phyloP scores from a whole-genome alignment of 2,329 filamentous ascomycete species.

The Penicillium sp. region DNA sequence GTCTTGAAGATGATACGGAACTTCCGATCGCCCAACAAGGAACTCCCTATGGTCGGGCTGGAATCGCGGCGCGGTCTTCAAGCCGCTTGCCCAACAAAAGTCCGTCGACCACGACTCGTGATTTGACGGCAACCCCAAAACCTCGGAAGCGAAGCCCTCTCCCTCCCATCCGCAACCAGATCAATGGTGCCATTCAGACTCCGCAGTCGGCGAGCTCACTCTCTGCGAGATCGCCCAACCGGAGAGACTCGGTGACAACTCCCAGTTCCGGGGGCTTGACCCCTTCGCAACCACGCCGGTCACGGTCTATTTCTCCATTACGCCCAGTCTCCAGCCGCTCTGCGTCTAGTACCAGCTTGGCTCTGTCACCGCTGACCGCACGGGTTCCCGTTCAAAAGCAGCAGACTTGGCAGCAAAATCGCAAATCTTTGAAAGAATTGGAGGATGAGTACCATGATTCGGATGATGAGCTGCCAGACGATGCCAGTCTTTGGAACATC shows the following conservation, averaged over 20 bases:
- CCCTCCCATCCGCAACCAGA: constrained; percentile 23
- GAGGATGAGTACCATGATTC: constrained; percentile 49
- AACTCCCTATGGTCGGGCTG: constrained; percentile 27
- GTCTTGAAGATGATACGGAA: constrained; percentile 64
- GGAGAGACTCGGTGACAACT: constrained; percentile 19
- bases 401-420: constrained; percentile 40
- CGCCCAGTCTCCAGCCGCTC: constrained; percentile 23
- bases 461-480: constrained; percentile 47
- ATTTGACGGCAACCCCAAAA: constrained; percentile 30
- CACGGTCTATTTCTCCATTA: constrained; percentile 29
- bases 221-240: constrained; percentile 19
- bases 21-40: constrained; percentile 26
- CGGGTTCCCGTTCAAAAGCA: constrained; percentile 31
- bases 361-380: constrained; percentile 23
- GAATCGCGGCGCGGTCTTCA: constrained; percentile 24
- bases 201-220: constrained; percentile 27
- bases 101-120: constrained; percentile 28
- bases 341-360: constrained; percentile 25
- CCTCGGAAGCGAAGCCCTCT: constrained; percentile 20
- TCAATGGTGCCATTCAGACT: constrained; percentile 23
- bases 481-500: constrained; percentile 48
- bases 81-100: constrained; percentile 26
- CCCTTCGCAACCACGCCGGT: constrained; percentile 27
- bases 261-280: constrained; percentile 25
- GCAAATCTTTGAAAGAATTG: constrained; percentile 45